Conservation (phyloP, 2,329 filamentous ascomycete species). For the Colletotrichum sp. region DNA sequence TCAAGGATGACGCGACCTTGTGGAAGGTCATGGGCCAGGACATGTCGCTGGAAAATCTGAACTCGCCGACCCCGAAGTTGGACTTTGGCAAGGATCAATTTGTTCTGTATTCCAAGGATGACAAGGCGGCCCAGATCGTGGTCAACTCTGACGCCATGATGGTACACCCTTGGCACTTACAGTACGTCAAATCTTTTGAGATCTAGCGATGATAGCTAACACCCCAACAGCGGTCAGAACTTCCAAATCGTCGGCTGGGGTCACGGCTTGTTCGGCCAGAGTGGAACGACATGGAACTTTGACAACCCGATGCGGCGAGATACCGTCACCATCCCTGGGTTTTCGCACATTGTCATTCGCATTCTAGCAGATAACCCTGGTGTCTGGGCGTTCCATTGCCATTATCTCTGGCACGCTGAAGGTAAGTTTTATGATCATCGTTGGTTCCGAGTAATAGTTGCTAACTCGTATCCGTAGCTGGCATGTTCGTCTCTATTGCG, state of each 20-base stretch:
- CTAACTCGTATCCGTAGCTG: background rate
- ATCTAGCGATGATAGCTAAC: background rate
- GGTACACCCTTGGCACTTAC: conserved; percentile 27
- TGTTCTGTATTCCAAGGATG: conserved; percentile 20
- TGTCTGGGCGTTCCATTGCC: conserved; percentile 64
- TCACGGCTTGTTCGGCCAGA: conserved; percentile 33
- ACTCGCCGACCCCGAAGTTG: conserved; percentile 1
- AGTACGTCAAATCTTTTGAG: conserved; percentile 2
- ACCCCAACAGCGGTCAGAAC: conserved; percentile 44
- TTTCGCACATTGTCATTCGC: conserved; percentile 58
- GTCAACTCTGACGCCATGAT: conserved; percentile 27
- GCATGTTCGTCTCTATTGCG: conserved; percentile 15
- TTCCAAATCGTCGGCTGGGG: conserved; percentile 53
- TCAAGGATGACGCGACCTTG: conserved; percentile 16
- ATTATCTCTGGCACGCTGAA: conserved; percentile 63
- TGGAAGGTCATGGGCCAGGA: conserved; percentile 13
- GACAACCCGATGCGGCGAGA: conserved; percentile 41
- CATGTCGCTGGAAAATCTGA: conserved; percentile 7
- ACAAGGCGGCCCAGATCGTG: conserved; percentile 26
- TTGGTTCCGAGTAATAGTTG: background rate
- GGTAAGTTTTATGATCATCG: background rate
- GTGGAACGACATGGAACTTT: conserved; percentile 25
- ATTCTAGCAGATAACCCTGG: conserved; percentile 63
- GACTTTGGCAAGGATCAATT: conserved; percentile 19
- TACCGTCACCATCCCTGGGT: conserved; percentile 57